These are phyloP conservation scores for Mucor velutinosus DNA, from an alignment of 371 early-diverging fungal genomes.

Conservation along the genomic window DNA sequence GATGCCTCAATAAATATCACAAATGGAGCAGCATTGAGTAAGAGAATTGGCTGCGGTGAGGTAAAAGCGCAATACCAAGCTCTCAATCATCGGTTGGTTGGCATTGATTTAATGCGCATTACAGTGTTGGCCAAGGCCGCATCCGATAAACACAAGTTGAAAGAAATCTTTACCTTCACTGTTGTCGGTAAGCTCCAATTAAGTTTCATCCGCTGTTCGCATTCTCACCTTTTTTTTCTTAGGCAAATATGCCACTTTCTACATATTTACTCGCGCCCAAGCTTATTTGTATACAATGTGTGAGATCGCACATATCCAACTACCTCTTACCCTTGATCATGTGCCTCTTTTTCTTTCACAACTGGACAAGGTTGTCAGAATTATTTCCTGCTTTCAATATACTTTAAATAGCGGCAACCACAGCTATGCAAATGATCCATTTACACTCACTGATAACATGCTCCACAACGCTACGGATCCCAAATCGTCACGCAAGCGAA, in stretches of 20 bases:
- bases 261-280: conserved; percentile 21
- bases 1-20: conserved; percentile 19
- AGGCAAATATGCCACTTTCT: conserved; percentile 31
- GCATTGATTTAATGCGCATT: not conserved
- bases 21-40: conserved; percentile 17
- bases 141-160: not conserved
- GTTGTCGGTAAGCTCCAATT: conserved; percentile 1
- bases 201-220: conserved; percentile 5
- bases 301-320: conserved; percentile 27
- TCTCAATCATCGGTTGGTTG: conserved; percentile 19
- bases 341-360: conserved; percentile 23
- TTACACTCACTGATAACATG: conserved; percentile 13
- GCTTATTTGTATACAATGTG: conserved; percentile 24
- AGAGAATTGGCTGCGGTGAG: conserved; percentile 22
- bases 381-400: conserved; percentile 22
- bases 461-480: conserved; percentile 5
- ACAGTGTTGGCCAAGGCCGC: too few relatives aligned
- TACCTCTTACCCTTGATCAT: conserved; percentile 18
- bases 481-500: conserved; percentile 12
- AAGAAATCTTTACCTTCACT: too few relatives aligned
- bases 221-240: conserved; percentile 13
- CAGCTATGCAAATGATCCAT: conserved; percentile 17
- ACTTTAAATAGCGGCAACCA: conserved; percentile 21
- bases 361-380: conserved; percentile 20
- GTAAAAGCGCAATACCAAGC: conserved; percentile 24